Evolutionary conservation across 2,329 filamentous ascomycete genomes (phyloP).

Genomic region (Cladophialophora chaetospira): DNA sequence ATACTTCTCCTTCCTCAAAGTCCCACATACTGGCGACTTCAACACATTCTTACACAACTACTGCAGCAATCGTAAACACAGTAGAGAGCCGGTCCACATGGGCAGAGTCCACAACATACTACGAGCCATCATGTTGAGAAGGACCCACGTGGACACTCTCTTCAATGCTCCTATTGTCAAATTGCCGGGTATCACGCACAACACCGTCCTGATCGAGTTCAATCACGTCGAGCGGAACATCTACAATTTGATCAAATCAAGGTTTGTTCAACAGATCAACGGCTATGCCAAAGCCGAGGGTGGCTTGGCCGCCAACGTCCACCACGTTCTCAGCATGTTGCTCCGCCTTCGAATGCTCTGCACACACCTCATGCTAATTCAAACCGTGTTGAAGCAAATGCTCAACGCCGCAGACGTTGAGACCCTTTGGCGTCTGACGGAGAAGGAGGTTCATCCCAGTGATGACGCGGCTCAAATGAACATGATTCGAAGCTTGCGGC

Average conservation of each 20-base stretch:
- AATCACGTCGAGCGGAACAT: slow-evolving; percentile 55
- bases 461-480: slow-evolving; percentile 34
- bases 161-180: slow-evolving; percentile 57
- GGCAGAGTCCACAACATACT: slow-evolving; percentile 37
- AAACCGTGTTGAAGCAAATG: slow-evolving; percentile 49
- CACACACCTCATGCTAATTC: slow-evolving; percentile 51
- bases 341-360: slow-evolving; percentile 55
- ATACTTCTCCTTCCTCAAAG: slow-evolving; percentile 42
- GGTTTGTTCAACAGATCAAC: slow-evolving; percentile 49
- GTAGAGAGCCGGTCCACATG: slow-evolving; percentile 23
- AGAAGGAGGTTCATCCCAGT: slow-evolving; percentile 28
- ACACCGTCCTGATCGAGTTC: slow-evolving; percentile 50
- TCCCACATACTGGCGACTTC: slow-evolving; percentile 35
- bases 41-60: slow-evolving; percentile 35
- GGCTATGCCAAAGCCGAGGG: slow-evolving; percentile 30
- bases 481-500: slow-evolving; percentile 36
- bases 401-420: slow-evolving; percentile 50
- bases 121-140: slow-evolving; percentile 53
- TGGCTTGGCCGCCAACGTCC: slow-evolving; percentile 37
- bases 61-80: slow-evolving; percentile 24
- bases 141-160: slow-evolving; percentile 57
- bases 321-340: slow-evolving; percentile 51
- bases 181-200: slow-evolving; percentile 53
- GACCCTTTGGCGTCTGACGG: slow-evolving; percentile 41
- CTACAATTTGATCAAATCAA: slow-evolving; percentile 54